Conservation (phyloP, 2,329 filamentous ascomycete species). For the Pseudonectria buxi region DNA sequence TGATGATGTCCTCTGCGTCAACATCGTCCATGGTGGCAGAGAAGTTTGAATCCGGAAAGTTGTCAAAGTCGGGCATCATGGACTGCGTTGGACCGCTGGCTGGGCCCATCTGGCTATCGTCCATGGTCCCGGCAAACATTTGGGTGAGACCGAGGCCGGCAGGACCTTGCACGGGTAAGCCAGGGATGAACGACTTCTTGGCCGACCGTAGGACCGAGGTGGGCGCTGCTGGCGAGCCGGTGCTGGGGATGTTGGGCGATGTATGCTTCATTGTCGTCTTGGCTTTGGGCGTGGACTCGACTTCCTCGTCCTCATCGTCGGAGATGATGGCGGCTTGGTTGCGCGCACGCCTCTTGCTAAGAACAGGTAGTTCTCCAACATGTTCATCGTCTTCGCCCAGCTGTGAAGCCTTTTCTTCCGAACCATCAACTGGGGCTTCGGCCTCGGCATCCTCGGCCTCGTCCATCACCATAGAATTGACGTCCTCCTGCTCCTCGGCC, state of each 20-base stretch:
- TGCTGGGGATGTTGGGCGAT: constrained; percentile 37
- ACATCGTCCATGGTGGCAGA: constrained; percentile 52
- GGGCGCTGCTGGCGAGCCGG: constrained; percentile 47
- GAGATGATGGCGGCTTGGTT: constrained; percentile 50
- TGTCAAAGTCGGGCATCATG: constrained; percentile 51
- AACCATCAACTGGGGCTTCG: constrained; percentile 11
- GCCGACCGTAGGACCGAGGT: constrained; percentile 62
- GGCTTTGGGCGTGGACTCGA: constrained; percentile 42
- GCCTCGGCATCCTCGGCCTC: constrained; percentile 38
- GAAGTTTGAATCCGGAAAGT: constrained; percentile 53
- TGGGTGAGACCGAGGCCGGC: constrained; percentile 74
- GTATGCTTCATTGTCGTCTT: constrained; percentile 31
- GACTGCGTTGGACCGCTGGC: constrained; percentile 33
- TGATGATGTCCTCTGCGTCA: constrained; percentile 41
- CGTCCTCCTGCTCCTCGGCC: constrained; percentile 26
- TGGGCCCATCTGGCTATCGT: constrained; percentile 45
- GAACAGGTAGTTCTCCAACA: constrained; percentile 33
- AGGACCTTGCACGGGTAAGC: constrained; percentile 52
- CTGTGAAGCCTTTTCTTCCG: no score
- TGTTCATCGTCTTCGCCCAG: constrained; percentile 24
- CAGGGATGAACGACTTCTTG: constrained; percentile 64
- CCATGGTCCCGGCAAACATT: constrained; percentile 87
- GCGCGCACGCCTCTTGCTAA: constrained; percentile 40
- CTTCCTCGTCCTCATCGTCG: constrained; percentile 53
- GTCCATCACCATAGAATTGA: constrained; percentile 29